Evolutionary conservation across 2,329 filamentous ascomycete species (phyloP).

Genomic region (Chalaropsis thielavioides): DNA sequence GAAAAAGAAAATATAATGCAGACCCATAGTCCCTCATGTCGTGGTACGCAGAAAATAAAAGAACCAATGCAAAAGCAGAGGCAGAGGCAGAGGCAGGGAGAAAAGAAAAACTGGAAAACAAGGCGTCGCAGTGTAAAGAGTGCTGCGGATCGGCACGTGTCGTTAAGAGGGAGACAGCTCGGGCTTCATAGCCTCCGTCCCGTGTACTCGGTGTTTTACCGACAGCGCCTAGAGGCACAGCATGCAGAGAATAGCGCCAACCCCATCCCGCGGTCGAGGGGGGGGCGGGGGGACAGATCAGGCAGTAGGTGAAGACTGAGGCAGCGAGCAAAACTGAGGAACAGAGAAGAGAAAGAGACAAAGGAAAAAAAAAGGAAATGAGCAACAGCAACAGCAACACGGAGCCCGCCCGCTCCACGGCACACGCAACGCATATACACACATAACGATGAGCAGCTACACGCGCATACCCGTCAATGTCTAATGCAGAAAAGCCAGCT

Average conservation of each 20-base stretch:
- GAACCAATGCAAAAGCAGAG: neutral
- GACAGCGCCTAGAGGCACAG: neutral
- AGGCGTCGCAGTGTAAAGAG: neutral
- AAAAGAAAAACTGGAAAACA: neutral
- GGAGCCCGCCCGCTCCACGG: neutral
- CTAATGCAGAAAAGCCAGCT: constrained; percentile 1
- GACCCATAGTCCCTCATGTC: constrained; percentile 7
- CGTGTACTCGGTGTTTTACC: no score
- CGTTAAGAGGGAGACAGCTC: no score
- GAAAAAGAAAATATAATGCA: constrained; percentile 19
- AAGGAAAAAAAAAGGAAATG: neutral
- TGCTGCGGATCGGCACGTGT: neutral
- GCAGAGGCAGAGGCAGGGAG: neutral
- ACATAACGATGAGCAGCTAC: neutral
- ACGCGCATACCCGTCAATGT: neutral
- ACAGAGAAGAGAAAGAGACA: neutral
- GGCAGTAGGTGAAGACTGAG: neutral
- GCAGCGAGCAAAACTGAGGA: neutral
- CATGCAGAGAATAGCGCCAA: neutral
- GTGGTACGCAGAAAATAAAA: constrained; percentile 14
- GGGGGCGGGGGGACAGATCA: neutral
- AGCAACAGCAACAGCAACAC: neutral
- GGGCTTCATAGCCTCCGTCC: no score
- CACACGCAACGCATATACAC: neutral
- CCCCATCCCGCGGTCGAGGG: neutral